Conservation (phyloP, 2,329 filamentous ascomycete species). For the Aspergillus novoparasiticus region DNA sequence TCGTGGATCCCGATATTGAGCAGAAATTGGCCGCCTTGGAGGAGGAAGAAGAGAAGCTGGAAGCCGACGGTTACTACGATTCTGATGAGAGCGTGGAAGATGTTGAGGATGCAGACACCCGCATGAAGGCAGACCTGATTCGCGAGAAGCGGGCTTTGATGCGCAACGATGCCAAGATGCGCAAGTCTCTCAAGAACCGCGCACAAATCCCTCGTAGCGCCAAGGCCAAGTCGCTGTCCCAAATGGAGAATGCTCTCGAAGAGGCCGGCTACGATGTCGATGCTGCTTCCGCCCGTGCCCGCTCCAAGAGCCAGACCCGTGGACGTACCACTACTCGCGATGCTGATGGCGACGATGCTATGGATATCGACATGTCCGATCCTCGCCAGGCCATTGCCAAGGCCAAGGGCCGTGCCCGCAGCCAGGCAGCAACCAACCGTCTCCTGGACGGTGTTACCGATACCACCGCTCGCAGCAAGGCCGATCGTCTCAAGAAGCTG, state of each 20-base stretch:
- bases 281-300: conserved; percentile 71
- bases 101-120: conserved; percentile 81
- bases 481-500: conserved; percentile 83
- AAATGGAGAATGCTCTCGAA: conserved; percentile 85
- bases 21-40: conserved; percentile 87
- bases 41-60: conserved; percentile 90
- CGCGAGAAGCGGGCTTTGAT: conserved; percentile 92
- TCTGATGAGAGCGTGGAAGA: conserved; percentile 82
- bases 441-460: conserved; percentile 62
- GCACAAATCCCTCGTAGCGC: conserved; percentile 85
- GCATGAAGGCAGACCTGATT: conserved; percentile 92
- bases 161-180: conserved; percentile 91
- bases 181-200: conserved; percentile 96
- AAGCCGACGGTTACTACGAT: conserved; percentile 92
- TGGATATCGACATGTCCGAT: conserved; percentile 56
- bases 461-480: conserved; percentile 69
- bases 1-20: conserved; percentile 95
- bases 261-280: conserved; percentile 82
- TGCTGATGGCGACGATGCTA: conserved; percentile 68
- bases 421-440: conserved; percentile 53
- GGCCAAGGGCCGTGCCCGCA: conserved; percentile 71
- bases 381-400: conserved; percentile 58
- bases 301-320: conserved; percentile 61
- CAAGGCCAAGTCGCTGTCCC: conserved; percentile 77
- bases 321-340: conserved; percentile 70